Base-by-base conservation (phyloP, 495 filamentous ascomycete genomes). In the Podospora pseudocomata region DNA sequence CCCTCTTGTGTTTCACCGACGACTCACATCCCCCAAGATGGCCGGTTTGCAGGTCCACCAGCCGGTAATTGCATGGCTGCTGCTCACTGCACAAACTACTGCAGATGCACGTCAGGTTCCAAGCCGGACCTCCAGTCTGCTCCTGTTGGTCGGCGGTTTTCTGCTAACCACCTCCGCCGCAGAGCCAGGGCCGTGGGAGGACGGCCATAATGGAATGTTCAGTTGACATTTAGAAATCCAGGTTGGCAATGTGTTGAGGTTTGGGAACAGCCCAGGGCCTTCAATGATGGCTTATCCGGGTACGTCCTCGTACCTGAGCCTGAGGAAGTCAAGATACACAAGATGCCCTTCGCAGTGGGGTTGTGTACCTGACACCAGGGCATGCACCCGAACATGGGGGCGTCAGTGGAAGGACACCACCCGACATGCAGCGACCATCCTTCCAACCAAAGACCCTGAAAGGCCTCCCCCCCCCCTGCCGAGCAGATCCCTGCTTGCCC, bases 401-500 rank as follows among this genome's bases (percentile, higher is more conserved):
- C 23, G 23, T 23, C 23, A 23, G 23, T 57, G 54, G 18, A n/a
- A 57, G 18, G 18, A 57, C 18, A 18, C 6, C 18, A 23, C 54
- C 54, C 54, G 16, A 23, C 54, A 9, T 58, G 55, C 55, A 58
- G 55, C n/a, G n/a, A 20, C 55, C 55, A 58, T 58, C 55, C 55
- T 58, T 58, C 55, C 55, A 58, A 58, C 55, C 55, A 49, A 58
- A 19, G 55, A 58, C 55, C 55, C 55, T 58, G 55, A 58, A 26
- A 26, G n/a, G 23, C 23, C 55, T 11, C 3, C 34, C 3, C 3
- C 11, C 39, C 39, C 55, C 55, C 3, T 15, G 9, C 55, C n/a
- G 55, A n/a, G 55, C 23, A 26, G 6, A 58, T 26, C 55, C 55
- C 55, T 58, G 55, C 23, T 20, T 4, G 55, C n/a, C 55, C n/a